Percentiles rank a stretch among this genome's conserved stretches.
Evolutionary conservation across 305 asterid species (phyloP).

Genomic region (Fraxinus floribunda): DNA sequence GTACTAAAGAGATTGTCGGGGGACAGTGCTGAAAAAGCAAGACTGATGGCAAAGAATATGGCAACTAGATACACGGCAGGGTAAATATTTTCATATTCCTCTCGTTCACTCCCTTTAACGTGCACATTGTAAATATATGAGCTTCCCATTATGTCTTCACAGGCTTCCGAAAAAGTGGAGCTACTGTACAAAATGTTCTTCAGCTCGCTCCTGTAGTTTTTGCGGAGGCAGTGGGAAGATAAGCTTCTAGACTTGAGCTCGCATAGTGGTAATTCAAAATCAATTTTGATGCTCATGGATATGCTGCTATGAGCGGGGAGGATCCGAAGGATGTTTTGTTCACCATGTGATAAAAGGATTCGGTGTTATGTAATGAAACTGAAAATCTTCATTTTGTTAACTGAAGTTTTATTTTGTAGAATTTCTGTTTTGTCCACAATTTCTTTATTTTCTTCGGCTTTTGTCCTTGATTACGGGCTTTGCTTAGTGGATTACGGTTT

Average conservation of each 20-base stretch:
- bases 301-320: background rate
- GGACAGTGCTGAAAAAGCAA: conserved; percentile 64
- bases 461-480: conserved; percentile 25
- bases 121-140: background rate
- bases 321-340: background rate
- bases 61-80: conserved; percentile 94
- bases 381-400: too few species aligned
- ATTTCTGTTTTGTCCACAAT: too few species aligned
- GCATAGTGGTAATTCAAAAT: background rate
- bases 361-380: too few species aligned
- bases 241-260: conserved; percentile 29
- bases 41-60: conserved; percentile 57
- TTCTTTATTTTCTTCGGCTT: too few species aligned
- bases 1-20: conserved; percentile 65
- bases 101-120: background rate
- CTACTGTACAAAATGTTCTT: conserved; percentile 89
- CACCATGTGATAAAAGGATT: background rate
- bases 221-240: conserved; percentile 83
- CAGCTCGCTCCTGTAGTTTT: conserved; percentile 63
- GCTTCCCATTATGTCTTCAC: background rate
- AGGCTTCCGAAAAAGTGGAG: conserved; percentile 98
- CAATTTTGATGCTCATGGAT: conserved; percentile 1
- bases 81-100: conserved; percentile 35
- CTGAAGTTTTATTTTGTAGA: too few species aligned
- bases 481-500: too few species aligned